Base-by-base conservation (phyloP, 2,329 filamentous ascomycete genomes). In the Alternaria dauci region DNA sequence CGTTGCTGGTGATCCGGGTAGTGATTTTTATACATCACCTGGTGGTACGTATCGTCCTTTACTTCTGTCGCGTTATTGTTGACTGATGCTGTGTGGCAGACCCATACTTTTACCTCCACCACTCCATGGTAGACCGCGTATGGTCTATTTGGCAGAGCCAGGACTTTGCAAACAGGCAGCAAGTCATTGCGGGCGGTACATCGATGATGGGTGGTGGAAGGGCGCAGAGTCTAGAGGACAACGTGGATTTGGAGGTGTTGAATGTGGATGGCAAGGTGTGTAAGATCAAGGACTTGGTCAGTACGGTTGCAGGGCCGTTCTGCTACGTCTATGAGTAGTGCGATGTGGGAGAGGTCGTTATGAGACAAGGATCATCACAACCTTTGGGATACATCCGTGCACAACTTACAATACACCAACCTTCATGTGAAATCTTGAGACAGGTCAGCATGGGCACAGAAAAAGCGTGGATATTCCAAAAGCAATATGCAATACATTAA, bases 101-200 rank as follows among this genome's bases (percentile, higher is more conserved):
- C 38, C 81, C 81, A 8, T 65, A 76, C 46, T 85, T 85, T 71
- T 85, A 73, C 65, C 73, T 82, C 20, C 83, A 85, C 62, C 83
- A 85, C 60, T 73, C 76, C n/a, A 79, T 80, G 74, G 80, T 85
- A 36, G 83, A 85, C 63, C 77, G 81, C 6, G 70, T 77, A 1
- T 85, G 79, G 79, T 82, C 78, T 76, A 82, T 82, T 50, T 85
- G 83, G 83, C 83, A 85, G 70, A 80, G 78, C 43, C 73, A 81
- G 42, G 77, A 83, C 61, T 75, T 75, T 52, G 63, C 70, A 43
- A 74, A 76, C 20, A 74, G 83, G 6, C 76, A 78, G 58, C 70
- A 78, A 56, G 76, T 75, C 43, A 81, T 85, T 61, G 74, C 74
- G 2, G 73, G 73, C 16, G 82, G 82, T 4, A 84, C 82, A 12